Conservation (phyloP, 805 yeast genomes). For the Grigorovia yakushimaensis region DNA sequence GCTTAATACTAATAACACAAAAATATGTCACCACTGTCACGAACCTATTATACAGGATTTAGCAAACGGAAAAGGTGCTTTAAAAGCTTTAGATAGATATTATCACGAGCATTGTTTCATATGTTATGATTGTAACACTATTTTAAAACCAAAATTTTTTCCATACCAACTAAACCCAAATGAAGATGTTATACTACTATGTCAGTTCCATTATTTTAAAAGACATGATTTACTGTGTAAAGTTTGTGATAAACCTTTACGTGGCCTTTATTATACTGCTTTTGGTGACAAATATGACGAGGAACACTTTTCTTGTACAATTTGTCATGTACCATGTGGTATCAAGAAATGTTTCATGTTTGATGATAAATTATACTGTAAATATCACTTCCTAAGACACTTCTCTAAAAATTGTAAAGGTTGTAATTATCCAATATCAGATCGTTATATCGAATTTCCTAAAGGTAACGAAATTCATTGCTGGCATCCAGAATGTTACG, state of each 20-base stretch:
- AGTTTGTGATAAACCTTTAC: conserved; percentile 72
- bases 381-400: conserved; percentile 77
- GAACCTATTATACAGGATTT: neutral
- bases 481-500: conserved; percentile 99
- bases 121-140: conserved; percentile 74
- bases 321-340: conserved; percentile 79
- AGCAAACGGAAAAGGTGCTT: conserved; percentile 33
- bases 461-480: conserved; percentile 88
- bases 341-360: conserved; percentile 89
- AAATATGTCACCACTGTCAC: conserved; percentile 3
- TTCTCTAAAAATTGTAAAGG: conserved; percentile 91
- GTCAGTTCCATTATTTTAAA: conserved; percentile 88
- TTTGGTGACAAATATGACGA: conserved; percentile 86
- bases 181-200: conserved; percentile 46
- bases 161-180: conserved; percentile 49
- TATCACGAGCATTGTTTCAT: conserved; percentile 84
- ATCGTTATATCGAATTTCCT: conserved; percentile 87
- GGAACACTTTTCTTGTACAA: conserved; percentile 87
- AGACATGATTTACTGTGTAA: conserved; percentile 78
- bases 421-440: conserved; percentile 80
- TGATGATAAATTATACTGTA: conserved; percentile 75
- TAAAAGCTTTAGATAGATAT: conserved; percentile 69
- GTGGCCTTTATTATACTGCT: conserved; percentile 92
- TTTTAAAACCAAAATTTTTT: conserved; percentile 80
- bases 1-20: neutral